Percentiles rank a stretch among this genome's conserved stretches.
These are phyloP conservation scores for Pseudocercospora musae DNA, from an alignment of 2,329 filamentous ascomycete genomes.

Conservation along the genomic window DNA sequence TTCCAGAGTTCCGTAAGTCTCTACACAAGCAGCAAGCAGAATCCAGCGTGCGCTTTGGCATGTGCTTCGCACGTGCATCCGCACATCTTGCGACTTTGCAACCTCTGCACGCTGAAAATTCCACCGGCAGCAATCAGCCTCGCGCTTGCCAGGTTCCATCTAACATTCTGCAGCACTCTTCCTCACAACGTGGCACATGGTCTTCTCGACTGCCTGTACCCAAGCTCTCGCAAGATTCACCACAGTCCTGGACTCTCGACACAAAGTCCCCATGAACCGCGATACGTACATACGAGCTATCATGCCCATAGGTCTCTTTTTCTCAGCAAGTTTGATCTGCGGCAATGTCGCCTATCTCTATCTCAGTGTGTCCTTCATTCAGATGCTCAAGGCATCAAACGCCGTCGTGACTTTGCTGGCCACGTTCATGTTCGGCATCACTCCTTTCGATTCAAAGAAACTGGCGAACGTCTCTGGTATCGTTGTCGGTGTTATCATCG, in stretches of 20 bases:
- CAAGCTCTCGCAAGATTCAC: slow-evolving; percentile 90
- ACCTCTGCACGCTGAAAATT: neutral
- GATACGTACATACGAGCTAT: slow-evolving; percentile 90
- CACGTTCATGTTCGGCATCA: slow-evolving; percentile 82
- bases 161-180: slow-evolving; percentile 60
- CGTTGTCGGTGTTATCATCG: slow-evolving; percentile 89
- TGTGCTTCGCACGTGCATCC: neutral
- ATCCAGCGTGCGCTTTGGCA: neutral
- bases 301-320: slow-evolving; percentile 91
- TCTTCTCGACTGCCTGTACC: slow-evolving; percentile 90
- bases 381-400: slow-evolving; percentile 98
- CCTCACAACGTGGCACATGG: slow-evolving; percentile 92
- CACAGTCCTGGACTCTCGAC: slow-evolving; percentile 84
- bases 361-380: slow-evolving; percentile 92
- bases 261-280: slow-evolving; percentile 95
- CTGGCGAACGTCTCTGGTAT: slow-evolving; percentile 93
- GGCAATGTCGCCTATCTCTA: slow-evolving; percentile 95
- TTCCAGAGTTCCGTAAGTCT: slow-evolving; percentile 19
- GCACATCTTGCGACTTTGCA: neutral
- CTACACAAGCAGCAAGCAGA: neutral
- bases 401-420: slow-evolving; percentile 88
- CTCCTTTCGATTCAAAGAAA: slow-evolving; percentile 78
- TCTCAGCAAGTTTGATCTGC: slow-evolving; percentile 93
- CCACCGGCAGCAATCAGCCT: neutral
- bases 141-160: neutral